Conservation (phyloP, 2,329 filamentous ascomycete genomes). For the Rhynchosporium agropyri region DNA sequence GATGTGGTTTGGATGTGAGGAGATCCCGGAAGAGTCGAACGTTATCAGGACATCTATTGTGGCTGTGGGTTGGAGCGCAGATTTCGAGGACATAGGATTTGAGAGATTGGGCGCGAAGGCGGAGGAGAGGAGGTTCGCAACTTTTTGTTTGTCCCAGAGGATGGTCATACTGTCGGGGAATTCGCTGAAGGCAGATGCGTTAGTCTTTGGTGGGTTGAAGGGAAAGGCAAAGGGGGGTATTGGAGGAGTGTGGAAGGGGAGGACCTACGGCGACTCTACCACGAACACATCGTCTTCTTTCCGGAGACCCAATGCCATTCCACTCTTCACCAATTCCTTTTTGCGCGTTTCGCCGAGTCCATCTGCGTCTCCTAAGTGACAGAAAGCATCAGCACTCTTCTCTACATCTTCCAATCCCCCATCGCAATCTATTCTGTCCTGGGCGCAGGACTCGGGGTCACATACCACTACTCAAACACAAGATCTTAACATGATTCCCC, state of each 20-base stretch:
- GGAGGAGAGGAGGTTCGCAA: conserved; percentile 69
- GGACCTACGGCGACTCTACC: conserved; percentile 70
- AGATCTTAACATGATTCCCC: conserved; percentile 90
- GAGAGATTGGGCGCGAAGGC: conserved; percentile 72
- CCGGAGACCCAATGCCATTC: conserved; percentile 72
- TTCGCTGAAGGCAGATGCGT: conserved; percentile 46
- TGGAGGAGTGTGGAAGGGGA: conserved; percentile 6
- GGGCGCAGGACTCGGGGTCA: conserved; percentile 5
- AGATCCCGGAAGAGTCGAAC: conserved; percentile 83
- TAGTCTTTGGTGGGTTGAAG: conserved; percentile 16
- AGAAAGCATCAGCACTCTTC: conserved; percentile 26
- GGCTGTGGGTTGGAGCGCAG: conserved; percentile 47
- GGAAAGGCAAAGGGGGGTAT: not conserved
- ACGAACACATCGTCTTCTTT: conserved; percentile 80
- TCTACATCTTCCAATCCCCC: not conserved
- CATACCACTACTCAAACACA: conserved; percentile 84
- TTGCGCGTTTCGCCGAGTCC: conserved; percentile 83
- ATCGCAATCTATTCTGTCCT: not conserved
- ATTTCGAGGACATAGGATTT: conserved; percentile 38
- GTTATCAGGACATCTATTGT: conserved; percentile 69
- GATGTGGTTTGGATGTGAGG: conserved; percentile 89
- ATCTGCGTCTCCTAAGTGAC: conserved; percentile 71
- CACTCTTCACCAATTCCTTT: conserved; percentile 82
- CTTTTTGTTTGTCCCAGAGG: conserved; percentile 71
- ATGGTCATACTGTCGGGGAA: conserved; percentile 90